These are phyloP conservation scores for Polytolypa hystricis DNA, from an alignment of 2,329 filamentous ascomycete genomes.

Conservation along the genomic window DNA sequence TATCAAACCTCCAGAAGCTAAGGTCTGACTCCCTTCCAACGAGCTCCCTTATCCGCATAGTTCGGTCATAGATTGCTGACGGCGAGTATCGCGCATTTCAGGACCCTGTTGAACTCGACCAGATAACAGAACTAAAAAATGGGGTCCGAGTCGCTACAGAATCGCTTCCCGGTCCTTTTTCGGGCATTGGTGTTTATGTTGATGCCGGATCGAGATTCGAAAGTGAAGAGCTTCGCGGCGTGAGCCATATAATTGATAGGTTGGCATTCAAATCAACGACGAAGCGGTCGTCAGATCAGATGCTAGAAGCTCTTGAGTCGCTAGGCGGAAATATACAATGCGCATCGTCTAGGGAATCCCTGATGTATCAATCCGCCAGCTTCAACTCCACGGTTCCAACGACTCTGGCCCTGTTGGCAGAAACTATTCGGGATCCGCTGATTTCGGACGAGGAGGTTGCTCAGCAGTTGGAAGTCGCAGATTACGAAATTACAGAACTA, in stretches of 20 bases:
- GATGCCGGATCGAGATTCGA: conserved; percentile 94
- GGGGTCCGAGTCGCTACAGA: conserved; percentile 91
- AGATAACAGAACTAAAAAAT: conserved; percentile 81
- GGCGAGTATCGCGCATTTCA: conserved; percentile 21
- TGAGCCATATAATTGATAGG: conserved; percentile 92
- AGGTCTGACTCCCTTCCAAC: conserved; percentile 18
- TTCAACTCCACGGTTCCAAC: conserved; percentile 87
- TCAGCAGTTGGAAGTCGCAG: conserved; percentile 78
- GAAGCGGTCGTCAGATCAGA: conserved; percentile 61
- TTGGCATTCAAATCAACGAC: conserved; percentile 86
- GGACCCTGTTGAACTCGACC: conserved; percentile 79
- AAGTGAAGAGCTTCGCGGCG: conserved; percentile 69
- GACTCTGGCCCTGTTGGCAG: conserved; percentile 74
- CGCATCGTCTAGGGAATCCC: conserved; percentile 82
- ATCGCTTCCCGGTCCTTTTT: conserved; percentile 85
- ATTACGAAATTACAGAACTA: conserved; percentile 94
- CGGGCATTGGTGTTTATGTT: conserved; percentile 89
- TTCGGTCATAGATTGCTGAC: neutral
- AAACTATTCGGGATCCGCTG: conserved; percentile 78
- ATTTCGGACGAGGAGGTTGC: conserved; percentile 80
- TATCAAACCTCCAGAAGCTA: conserved; percentile 20
- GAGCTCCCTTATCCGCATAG: neutral
- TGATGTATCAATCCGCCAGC: conserved; percentile 98
- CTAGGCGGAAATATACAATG: conserved; percentile 95
- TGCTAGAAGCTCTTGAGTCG: conserved; percentile 77